Conservation (phyloP, 2,329 filamentous ascomycete genomes). For the Paraconiothyrium brasiliense region DNA sequence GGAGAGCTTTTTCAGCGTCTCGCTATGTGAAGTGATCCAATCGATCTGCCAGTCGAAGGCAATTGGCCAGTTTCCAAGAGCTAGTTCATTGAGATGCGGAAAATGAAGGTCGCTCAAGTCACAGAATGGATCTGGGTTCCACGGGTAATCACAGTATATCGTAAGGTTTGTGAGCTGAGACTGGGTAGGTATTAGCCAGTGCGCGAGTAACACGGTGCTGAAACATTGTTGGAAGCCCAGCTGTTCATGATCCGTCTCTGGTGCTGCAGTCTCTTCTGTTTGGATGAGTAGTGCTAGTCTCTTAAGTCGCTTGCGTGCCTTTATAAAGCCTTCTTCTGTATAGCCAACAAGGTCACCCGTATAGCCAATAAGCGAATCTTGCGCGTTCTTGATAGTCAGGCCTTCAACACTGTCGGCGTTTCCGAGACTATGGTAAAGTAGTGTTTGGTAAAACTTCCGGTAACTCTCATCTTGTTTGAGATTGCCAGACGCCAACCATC, state of each 20-base stretch:
- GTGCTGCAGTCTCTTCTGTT: not conserved
- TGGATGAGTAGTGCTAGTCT: not conserved
- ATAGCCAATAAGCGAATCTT: not conserved
- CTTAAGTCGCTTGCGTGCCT: not conserved
- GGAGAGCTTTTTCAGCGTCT: not conserved
- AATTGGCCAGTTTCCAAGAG: constrained; percentile 53
- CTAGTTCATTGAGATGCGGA: constrained; percentile 50
- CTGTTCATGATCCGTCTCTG: not conserved
- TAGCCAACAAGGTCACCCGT: not conserved
- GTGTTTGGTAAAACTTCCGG: not conserved
- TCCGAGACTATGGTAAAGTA: not conserved
- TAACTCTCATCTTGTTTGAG: not conserved
- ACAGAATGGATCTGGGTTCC: constrained; percentile 53
- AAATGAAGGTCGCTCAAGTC: constrained; percentile 48
- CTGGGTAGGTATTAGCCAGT: constrained; percentile 20
- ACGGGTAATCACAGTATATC: constrained; percentile 41
- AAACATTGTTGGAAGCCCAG: constrained; percentile 16
- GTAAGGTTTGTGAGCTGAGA: constrained; percentile 43
- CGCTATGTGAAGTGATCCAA: constrained; percentile 47
- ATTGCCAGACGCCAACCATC: not conserved
- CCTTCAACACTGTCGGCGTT: not conserved
- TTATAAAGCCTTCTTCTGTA: not conserved
- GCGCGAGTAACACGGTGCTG: not conserved
- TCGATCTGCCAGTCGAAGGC: constrained; percentile 55
- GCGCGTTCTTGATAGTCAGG: not conserved